phyloP scores from a whole-genome alignment of 371 early-diverging fungal genomes.

The Funneliformis caledonium region DNA sequence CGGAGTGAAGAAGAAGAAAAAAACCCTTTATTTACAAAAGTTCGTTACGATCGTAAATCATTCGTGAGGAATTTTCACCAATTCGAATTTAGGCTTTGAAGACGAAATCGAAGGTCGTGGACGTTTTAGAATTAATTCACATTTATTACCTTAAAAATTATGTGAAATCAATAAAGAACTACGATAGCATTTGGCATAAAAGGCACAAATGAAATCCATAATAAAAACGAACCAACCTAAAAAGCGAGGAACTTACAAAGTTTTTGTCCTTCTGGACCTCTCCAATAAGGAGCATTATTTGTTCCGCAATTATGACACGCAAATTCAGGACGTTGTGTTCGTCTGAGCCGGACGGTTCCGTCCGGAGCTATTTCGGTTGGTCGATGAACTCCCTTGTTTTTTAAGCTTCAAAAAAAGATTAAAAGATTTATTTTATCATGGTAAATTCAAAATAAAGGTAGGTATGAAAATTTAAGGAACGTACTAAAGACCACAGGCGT shows the following conservation, averaged over 20 bases:
- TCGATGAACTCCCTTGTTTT: conserved; percentile 38
- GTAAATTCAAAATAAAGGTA: background rate
- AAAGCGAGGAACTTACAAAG: conserved; percentile 30
- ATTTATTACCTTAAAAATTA: conserved; percentile 28
- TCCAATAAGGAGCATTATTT: conserved; percentile 41
- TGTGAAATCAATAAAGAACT: background rate
- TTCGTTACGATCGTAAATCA: no score
- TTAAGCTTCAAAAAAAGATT: conserved; percentile 5
- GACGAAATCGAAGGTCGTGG: background rate
- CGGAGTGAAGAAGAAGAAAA: no score
- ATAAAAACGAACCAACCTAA: background rate
- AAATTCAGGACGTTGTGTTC: conserved; percentile 10
- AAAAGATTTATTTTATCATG: background rate
- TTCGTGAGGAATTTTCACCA: no score
- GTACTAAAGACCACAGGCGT: conserved; percentile 43
- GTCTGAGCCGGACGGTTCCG: conserved; percentile 25
- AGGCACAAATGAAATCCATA: background rate
- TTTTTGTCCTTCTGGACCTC: conserved; percentile 33
- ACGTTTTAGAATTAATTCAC: conserved; percentile 21
- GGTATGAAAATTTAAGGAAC: background rate
- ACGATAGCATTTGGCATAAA: background rate
- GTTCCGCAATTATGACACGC: conserved; percentile 40
- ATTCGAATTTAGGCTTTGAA: background rate
- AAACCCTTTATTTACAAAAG: no score
- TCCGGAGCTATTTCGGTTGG: conserved; percentile 37